Evolutionary conservation across 805 yeast species (phyloP).

Genomic region (Wickerhamomyces rabaulensis): DNA sequence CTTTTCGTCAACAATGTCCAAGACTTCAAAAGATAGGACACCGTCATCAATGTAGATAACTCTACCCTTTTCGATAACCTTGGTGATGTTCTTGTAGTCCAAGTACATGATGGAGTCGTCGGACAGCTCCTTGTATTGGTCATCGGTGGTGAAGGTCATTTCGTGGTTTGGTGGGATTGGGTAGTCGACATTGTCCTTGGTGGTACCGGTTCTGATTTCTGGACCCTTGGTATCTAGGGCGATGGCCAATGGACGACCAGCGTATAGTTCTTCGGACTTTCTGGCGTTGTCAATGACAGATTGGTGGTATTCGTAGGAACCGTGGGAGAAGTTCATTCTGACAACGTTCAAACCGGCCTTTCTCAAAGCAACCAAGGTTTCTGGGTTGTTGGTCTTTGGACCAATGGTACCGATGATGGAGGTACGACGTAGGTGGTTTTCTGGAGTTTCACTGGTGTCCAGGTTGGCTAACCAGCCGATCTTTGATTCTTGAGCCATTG

Average conservation of each 20-base stretch:
- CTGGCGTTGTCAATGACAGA: constrained; percentile 94
- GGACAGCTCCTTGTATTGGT: constrained; percentile 60
- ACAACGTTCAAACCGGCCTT: constrained; percentile 97
- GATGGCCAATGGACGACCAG: constrained; percentile 96
- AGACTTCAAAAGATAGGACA: constrained; percentile 90
- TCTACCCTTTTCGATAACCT: constrained; percentile 83
- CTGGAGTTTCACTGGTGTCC: constrained; percentile 24
- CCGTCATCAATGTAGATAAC: constrained; percentile 97
- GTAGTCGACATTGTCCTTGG: constrained; percentile 72
- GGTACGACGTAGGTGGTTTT: constrained; percentile 57
- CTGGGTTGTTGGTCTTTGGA: constrained; percentile 92
- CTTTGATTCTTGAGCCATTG: constrained; percentile 19
- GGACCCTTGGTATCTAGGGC: constrained; percentile 99
- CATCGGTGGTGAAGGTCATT: constrained; percentile 92
- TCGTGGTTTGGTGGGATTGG: constrained; percentile 83
- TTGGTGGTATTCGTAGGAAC: constrained; percentile 97
- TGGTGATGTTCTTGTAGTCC: constrained; percentile 95
- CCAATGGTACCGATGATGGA: constrained; percentile 99
- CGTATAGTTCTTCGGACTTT: constrained; percentile 82
- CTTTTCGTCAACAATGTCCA: constrained; percentile 71
- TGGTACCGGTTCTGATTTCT: constrained; percentile 98
- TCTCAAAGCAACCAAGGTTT: constrained; percentile 78
- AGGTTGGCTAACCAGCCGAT: constrained; percentile 25
- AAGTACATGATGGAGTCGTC: constrained; percentile 81
- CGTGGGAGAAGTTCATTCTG: constrained; percentile 99